Evolutionary conservation across 2,329 filamentous ascomycete species (phyloP).

Genomic region (Cordyceps militaris): DNA sequence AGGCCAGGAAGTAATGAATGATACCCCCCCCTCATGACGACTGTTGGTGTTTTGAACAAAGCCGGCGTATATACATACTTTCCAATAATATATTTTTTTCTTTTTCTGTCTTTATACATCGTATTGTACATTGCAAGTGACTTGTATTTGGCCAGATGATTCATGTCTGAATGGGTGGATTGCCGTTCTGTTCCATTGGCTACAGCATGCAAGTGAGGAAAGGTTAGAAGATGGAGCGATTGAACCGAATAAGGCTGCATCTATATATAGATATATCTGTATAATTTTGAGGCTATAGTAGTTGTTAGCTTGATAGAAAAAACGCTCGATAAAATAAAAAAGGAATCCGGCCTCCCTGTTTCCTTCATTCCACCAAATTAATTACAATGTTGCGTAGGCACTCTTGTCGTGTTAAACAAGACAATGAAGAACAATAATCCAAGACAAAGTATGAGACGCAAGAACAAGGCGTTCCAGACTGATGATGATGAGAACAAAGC

Average conservation of each 20-base stretch:
- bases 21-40: conserved; percentile 8
- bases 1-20: conserved; percentile 25
- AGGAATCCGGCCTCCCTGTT: background rate
- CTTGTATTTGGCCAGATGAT: background rate
- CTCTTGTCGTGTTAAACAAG: background rate
- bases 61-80: conserved; percentile 8
- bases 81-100: conserved; percentile 16
- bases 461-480: background rate
- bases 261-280: background rate
- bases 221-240: too few species aligned
- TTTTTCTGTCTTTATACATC: conserved; percentile 11
- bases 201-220: too few species aligned
- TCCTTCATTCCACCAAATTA: background rate
- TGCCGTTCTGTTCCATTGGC: too few species aligned
- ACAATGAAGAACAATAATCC: background rate
- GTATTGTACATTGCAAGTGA: background rate
- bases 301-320: too few species aligned
- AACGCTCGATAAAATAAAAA: background rate
- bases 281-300: background rate
- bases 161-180: background rate
- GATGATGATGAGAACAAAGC: background rate
- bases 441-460: background rate
- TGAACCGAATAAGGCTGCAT: background rate
- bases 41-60: conserved; percentile 1
- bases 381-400: conserved; percentile 7